phyloP scores from a whole-genome alignment of 305 asterid genomes.

The Salvia sclarea region DNA sequence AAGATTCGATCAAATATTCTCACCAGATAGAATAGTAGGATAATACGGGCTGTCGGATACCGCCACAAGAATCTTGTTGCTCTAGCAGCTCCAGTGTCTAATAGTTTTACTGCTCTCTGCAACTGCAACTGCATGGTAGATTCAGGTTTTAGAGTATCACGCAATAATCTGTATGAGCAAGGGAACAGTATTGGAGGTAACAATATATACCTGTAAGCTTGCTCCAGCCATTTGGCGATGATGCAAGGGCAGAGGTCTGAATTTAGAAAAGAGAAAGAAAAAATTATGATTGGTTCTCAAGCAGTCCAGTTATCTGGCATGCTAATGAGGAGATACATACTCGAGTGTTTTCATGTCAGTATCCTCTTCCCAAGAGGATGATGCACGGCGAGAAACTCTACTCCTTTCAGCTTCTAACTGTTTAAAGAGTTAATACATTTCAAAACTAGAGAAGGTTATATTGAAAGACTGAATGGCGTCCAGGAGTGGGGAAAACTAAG shows the following conservation, averaged over 20 bases:
- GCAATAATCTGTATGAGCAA: slow-evolving; percentile 21
- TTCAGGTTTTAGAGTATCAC: slow-evolving; percentile 20
- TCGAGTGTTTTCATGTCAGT: slow-evolving; percentile 90
- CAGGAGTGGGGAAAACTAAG: slow-evolving; percentile 19
- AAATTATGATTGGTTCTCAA: slow-evolving; percentile 17
- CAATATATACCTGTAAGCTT: slow-evolving; percentile 70
- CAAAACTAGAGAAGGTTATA: slow-evolving; percentile 23
- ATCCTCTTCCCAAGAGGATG: slow-evolving; percentile 97
- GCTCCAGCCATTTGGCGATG: slow-evolving; percentile 91
- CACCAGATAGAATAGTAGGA: slow-evolving; percentile 93
- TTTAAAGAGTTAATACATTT: slow-evolving; percentile 22
- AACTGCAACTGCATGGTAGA: slow-evolving; percentile 53
- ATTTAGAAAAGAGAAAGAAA: slow-evolving; percentile 33
- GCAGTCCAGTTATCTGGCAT: slow-evolving; percentile 8
- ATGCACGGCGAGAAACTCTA: slow-evolving; percentile 83
- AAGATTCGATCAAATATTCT: slow-evolving; percentile 33
- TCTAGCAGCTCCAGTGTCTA: slow-evolving; percentile 96
- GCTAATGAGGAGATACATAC: slow-evolving; percentile 54
- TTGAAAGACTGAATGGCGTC: background rate
- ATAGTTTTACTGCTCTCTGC: slow-evolving; percentile 91
- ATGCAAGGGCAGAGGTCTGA: slow-evolving; percentile 94
- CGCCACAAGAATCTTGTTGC: slow-evolving; percentile 98
- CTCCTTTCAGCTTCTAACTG: slow-evolving; percentile 93
- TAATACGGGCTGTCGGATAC: slow-evolving; percentile 91
- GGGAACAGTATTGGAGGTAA: slow-evolving; percentile 6